These are phyloP conservation scores for Fusarium armeniacum DNA, from an alignment of 2,329 filamentous ascomycete genomes.

Conservation along the genomic window DNA sequence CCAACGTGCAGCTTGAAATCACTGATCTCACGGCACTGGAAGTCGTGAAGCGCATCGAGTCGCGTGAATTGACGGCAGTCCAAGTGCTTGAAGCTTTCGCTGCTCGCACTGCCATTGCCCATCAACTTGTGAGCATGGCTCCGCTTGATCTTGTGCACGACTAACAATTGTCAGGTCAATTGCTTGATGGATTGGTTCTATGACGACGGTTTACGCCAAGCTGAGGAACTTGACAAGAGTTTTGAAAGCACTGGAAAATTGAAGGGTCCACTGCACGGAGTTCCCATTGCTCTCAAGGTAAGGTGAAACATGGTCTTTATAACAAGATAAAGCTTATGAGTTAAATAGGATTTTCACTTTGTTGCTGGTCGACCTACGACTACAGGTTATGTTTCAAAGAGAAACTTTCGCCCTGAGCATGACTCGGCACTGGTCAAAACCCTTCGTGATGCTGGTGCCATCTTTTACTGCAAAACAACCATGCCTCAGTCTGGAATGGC, in stretches of 20 bases:
- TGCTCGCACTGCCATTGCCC: conserved; percentile 23
- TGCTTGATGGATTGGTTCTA: conserved; percentile 34
- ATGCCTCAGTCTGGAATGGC: conserved; percentile 68
- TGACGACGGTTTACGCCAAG: conserved; percentile 22
- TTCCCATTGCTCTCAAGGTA: conserved; percentile 61
- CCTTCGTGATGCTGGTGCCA: conserved; percentile 71
- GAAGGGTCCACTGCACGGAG: conserved; percentile 68
- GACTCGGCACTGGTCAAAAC: conserved; percentile 69
- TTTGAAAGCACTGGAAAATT: conserved; percentile 15
- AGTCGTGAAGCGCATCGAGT: conserved; percentile 3
- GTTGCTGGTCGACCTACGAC: conserved; percentile 65
- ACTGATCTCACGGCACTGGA: conserved; percentile 18
- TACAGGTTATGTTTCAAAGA: conserved; percentile 68
- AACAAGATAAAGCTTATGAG: neutral
- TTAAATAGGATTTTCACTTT: conserved; percentile 51
- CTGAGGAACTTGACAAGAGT: conserved; percentile 12
- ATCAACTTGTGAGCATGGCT: conserved; percentile 18
- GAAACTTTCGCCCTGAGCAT: conserved; percentile 64
- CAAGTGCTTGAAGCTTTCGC: conserved; percentile 22
- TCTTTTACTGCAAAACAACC: conserved; percentile 77
- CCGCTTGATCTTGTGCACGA: neutral
- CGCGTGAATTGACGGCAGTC: conserved; percentile 4
- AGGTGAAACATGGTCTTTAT: fast-evolving
- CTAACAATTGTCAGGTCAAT: conserved; percentile 17
- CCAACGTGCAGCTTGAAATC: conserved; percentile 10